Evolutionary conservation across 1,284 basidiomycete genomes (phyloP), one percentile per base, ranked within the genome.

Genomic region (Coriolopsis trogii): DNA sequence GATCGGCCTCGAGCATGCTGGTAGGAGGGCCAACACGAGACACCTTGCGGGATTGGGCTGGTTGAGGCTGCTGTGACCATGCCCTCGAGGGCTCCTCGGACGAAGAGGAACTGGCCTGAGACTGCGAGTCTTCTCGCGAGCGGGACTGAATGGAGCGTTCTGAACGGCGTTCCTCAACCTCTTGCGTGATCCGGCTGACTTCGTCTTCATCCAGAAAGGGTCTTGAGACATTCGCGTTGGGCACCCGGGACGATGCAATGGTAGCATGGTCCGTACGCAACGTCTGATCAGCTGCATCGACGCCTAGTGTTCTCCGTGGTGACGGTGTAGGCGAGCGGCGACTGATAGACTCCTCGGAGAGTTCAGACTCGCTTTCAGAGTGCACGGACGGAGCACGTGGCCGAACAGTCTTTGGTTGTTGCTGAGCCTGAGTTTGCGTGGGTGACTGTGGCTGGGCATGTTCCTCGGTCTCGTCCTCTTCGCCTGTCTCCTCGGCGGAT

Each of bases 121-220:
- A 50, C 36, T 51, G 49, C 2, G 63, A 62, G 25, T 51, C 50
- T 21, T 63, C 55, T 49, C 59, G 55, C 3, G 61, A 50, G 41
- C 60, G 58, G 29, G 60, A 62, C 37, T 50, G 53, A 24, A 62
- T 42, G 15, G 78, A 79, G 2, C 71, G 69, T 43, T 81, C 75
- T 0, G 76, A 77, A 23, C 83, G 73, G 13, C 84, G 72, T 58
- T 86, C 83, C 47, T 79, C 76, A 3, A 87, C 70, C 54, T 88
- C 85, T 4, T 70, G 72, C 2, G 77, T 75, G 30, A 86, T 84
- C 9, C 77, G 73, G 36, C 77, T 75, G 13, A 84, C 56, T 51
- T 85, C 83, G 6, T 73, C 73, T 8, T 71, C 68, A 48, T 77
- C 73, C 20, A 84, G 67, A 60, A 79, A 80, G 1, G 66, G 67